Percentiles rank a stretch among this genome's conserved stretches.
Evolutionary conservation across 345 rosid genomes (phyloP).

Genomic region (Dipteronia dyeriana): DNA sequence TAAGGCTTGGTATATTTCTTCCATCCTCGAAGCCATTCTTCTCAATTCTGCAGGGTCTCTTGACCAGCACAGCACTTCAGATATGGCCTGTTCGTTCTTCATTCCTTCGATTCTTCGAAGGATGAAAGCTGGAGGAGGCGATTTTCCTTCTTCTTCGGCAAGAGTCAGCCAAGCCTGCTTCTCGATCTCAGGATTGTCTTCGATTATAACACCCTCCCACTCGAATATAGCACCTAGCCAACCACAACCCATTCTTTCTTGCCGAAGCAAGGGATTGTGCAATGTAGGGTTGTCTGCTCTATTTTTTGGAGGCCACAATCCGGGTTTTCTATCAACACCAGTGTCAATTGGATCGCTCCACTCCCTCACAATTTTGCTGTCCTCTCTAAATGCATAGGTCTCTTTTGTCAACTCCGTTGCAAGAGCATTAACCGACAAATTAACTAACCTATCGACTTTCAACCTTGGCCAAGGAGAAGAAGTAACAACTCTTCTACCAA

Average conservation of each 20-base stretch:
- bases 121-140: constrained; percentile 72
- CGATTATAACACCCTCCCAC: constrained; percentile 92
- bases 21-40: constrained; percentile 82
- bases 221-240: constrained; percentile 98
- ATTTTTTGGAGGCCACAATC: constrained; percentile 85
- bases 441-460: constrained; percentile 27
- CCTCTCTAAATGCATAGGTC: constrained; percentile 61
- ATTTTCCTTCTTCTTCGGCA: constrained; percentile 87
- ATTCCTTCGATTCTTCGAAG: constrained; percentile 84
- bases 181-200: constrained; percentile 79
- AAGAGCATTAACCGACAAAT: constrained; percentile 52
- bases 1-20: constrained; percentile 73
- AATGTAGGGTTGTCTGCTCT: constrained; percentile 79
- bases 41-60: constrained; percentile 70
- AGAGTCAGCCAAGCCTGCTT: constrained; percentile 83
- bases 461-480: constrained; percentile 36
- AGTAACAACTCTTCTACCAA: constrained; percentile 38
- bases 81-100: constrained; percentile 97
- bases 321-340: constrained; percentile 51
- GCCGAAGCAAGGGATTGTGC: constrained; percentile 88
- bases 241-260: constrained; percentile 96
- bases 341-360: constrained; percentile 51
- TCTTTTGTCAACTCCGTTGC: constrained; percentile 76
- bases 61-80: constrained; percentile 97
- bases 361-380: constrained; percentile 42